Percentiles rank a stretch among this genome's conserved stretches.
Evolutionary conservation across 371 early-diverging fungal species (phyloP).

Genomic region (Mucor ambiguus): DNA sequence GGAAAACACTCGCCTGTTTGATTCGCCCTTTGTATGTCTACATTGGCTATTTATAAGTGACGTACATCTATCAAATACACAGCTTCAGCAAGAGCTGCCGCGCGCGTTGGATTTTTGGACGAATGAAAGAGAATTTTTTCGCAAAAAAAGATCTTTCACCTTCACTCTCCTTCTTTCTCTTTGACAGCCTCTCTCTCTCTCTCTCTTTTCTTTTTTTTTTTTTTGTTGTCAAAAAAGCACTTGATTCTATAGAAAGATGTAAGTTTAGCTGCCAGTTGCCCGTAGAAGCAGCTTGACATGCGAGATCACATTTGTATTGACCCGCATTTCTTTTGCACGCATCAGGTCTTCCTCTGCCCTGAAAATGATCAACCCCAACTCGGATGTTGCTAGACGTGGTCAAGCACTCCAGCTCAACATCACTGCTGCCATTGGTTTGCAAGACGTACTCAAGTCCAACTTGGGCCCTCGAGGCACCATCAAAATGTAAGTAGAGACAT

Average conservation of each 20-base stretch:
- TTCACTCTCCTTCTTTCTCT: slow-evolving; percentile 16
- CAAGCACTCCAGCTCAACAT: slow-evolving; percentile 98
- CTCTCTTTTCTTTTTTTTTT: background rate
- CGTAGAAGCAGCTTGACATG: background rate
- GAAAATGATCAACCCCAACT: slow-evolving; percentile 95
- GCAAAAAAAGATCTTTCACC: slow-evolving; percentile 19
- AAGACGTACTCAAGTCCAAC: slow-evolving; percentile 95
- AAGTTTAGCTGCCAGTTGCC: background rate
- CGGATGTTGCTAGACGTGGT: slow-evolving; percentile 97
- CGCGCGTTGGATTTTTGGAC: background rate
- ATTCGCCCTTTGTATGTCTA: background rate
- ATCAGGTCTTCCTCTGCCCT: slow-evolving; percentile 68
- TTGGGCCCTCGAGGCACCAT: slow-evolving; percentile 99
- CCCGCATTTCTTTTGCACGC: background rate
- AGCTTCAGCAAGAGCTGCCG: background rate
- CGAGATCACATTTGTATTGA: background rate
- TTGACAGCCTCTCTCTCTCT: background rate
- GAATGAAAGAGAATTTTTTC: slow-evolving; percentile 14
- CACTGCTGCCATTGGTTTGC: slow-evolving; percentile 94
- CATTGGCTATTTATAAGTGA: background rate
- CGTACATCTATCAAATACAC: slow-evolving; percentile 4
- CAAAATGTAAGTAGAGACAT: slow-evolving; percentile 97
- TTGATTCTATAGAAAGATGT: background rate
- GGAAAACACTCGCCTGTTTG: background rate
- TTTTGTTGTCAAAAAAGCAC: background rate